Evolutionary conservation across 139 green algal genomes (phyloP).

Genomic region (Pedinophyceae sp.): DNA sequence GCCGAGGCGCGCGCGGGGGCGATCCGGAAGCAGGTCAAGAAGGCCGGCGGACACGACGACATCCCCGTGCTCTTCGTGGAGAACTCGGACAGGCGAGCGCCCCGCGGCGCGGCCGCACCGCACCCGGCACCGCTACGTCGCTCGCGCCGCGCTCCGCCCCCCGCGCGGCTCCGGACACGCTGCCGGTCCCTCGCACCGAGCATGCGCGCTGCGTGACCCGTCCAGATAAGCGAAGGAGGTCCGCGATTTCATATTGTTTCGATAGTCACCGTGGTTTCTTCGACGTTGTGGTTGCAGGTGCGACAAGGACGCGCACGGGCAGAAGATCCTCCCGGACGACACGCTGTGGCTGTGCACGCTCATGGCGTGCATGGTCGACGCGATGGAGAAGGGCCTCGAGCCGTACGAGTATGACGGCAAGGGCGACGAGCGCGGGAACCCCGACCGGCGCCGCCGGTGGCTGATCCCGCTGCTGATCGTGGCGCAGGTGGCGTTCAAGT

Average conservation of each 20-base stretch:
- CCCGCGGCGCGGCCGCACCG: no score
- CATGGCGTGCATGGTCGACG: slow-evolving; percentile 17
- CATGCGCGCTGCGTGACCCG: no score
- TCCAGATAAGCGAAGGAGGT: no score
- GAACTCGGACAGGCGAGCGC: neutral
- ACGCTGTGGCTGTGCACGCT: slow-evolving; percentile 30
- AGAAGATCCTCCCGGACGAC: slow-evolving; percentile 33
- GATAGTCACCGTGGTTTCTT: no score
- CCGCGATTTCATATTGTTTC: no score
- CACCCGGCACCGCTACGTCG: no score
- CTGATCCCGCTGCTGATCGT: slow-evolving; percentile 30
- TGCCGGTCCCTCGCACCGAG: no score
- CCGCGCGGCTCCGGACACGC: no score
- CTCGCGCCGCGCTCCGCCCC: no score
- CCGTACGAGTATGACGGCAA: neutral
- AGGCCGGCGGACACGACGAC: neutral
- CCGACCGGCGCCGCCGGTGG: slow-evolving; percentile 31
- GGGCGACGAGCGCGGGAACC: slow-evolving; percentile 13
- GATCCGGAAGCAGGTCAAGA: neutral
- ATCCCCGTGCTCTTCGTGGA: neutral
- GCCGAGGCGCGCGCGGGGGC: neutral
- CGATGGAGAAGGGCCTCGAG: neutral
- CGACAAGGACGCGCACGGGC: slow-evolving; percentile 33
- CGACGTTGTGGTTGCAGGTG: no score
- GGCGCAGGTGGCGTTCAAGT: slow-evolving; percentile 25